These are phyloP conservation scores for Fusarium odoratissimum DNA, from an alignment of 2,329 filamentous ascomycete species.

Conservation along the genomic window DNA sequence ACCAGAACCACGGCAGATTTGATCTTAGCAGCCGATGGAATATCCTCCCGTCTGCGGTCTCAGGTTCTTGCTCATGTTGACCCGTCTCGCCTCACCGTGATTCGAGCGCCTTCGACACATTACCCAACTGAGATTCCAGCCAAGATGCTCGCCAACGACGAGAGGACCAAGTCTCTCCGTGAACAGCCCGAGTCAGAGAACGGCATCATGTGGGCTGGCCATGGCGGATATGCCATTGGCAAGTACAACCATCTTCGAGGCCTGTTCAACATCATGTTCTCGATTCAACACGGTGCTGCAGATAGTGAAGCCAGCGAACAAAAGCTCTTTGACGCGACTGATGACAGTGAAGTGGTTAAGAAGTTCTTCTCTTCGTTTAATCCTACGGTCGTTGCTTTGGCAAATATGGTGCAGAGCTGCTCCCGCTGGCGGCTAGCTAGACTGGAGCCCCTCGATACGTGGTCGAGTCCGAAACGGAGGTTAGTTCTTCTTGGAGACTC, in stretches of 20 bases:
- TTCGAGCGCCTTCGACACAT: conserved; percentile 9
- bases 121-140: conserved; percentile 5
- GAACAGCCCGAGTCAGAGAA: not conserved
- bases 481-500: not conserved
- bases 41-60: conserved; percentile 3
- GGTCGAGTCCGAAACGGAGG: not conserved
- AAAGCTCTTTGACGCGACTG: not conserved
- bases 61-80: not conserved
- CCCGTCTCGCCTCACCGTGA: not conserved
- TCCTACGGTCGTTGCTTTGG: not conserved
- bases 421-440: conserved; percentile 5
- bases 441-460: not conserved
- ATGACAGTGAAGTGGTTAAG: not conserved
- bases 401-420: conserved; percentile 1
- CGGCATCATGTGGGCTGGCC: conserved; percentile 12
- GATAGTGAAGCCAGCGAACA: conserved; percentile 5
- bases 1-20: not conserved
- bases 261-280: conserved; percentile 12
- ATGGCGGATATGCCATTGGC: conserved; percentile 7
- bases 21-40: conserved; percentile 1
- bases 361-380: not conserved
- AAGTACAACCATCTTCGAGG: conserved; percentile 15
- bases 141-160: not conserved
- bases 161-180: not conserved
- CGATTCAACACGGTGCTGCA: conserved; percentile 4